Conservation (phyloP, 2,329 filamentous ascomycete genomes). For the Magnaporthales sp. region DNA sequence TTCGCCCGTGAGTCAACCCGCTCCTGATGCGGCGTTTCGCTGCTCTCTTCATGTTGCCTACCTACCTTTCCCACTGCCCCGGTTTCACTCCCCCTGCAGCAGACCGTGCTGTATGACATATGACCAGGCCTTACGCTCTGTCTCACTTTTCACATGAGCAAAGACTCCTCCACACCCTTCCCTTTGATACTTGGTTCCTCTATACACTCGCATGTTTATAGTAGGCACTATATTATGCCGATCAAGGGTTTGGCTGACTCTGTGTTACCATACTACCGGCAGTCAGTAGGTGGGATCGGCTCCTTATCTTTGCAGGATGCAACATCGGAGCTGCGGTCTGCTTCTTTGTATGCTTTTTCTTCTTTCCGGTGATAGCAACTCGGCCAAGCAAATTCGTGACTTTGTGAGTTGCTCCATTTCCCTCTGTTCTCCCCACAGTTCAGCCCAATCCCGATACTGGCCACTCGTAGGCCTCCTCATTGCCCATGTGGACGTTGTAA, state of each 20-base stretch:
- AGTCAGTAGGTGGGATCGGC: constrained; percentile 97
- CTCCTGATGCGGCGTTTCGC: background rate
- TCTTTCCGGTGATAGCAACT: constrained; percentile 75
- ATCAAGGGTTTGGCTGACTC: constrained; percentile 16
- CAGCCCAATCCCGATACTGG: background rate
- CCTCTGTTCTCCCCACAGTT: constrained; percentile 7
- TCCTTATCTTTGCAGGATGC: constrained; percentile 86
- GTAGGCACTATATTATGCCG: background rate
- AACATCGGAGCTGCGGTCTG: constrained; percentile 83
- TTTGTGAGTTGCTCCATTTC: constrained; percentile 60
- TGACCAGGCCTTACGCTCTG: constrained; percentile 31
- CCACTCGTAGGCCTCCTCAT: background rate
- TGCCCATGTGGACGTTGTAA: background rate
- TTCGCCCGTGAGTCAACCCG: constrained; percentile 71
- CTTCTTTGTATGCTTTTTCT: constrained; percentile 86
- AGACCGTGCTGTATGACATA: constrained; percentile 27
- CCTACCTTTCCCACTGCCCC: constrained; percentile 15
- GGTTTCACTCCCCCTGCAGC: constrained; percentile 31
- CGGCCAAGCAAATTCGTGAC: constrained; percentile 92
- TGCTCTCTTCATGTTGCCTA: constrained; percentile 6
- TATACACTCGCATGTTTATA: background rate
- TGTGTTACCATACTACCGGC: constrained; percentile 17
- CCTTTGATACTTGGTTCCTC: constrained; percentile 8
- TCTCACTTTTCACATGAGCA: constrained; percentile 31
- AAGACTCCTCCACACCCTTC: constrained; percentile 1